Conservation (phyloP, 75 land plant genomes). For the Cunninghamia lanceolata region DNA sequence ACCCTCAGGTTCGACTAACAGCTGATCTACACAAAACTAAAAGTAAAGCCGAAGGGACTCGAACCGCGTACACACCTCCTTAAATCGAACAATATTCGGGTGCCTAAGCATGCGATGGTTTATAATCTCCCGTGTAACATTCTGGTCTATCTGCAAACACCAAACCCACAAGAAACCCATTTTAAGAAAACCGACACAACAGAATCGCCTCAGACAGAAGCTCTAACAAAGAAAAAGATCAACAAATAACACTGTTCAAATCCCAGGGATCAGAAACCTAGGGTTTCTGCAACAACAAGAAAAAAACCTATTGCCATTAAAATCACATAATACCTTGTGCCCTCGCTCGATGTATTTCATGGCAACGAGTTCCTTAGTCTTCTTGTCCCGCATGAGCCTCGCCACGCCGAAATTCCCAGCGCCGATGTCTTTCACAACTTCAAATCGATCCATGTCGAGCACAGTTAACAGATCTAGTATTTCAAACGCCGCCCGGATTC, state of each 20-base stretch:
- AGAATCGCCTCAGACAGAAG: too few species aligned
- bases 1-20: not conserved
- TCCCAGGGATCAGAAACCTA: not conserved
- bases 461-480: not conserved
- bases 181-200: too few species aligned
- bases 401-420: conserved; percentile 58
- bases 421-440: conserved; percentile 44
- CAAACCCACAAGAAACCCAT: not conserved
- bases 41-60: not conserved
- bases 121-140: conserved; percentile 69
- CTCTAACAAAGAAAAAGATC: not conserved
- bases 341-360: conserved; percentile 66
- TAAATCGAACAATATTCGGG: conserved; percentile 71
- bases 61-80: conserved; percentile 36
- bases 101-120: conserved; percentile 63
- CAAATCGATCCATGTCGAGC: conserved; percentile 27
- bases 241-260: not conserved
- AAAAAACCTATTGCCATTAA: not conserved
- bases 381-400: conserved; percentile 46
- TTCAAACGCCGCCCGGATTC: not conserved
- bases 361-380: conserved; percentile 62
- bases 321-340: conserved; percentile 29
- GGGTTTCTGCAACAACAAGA: not conserved
- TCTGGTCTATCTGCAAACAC: conserved; percentile 56
- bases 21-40: too few species aligned